Conservation (phyloP, 805 yeast species). For the Kodamaea laetipori region DNA sequence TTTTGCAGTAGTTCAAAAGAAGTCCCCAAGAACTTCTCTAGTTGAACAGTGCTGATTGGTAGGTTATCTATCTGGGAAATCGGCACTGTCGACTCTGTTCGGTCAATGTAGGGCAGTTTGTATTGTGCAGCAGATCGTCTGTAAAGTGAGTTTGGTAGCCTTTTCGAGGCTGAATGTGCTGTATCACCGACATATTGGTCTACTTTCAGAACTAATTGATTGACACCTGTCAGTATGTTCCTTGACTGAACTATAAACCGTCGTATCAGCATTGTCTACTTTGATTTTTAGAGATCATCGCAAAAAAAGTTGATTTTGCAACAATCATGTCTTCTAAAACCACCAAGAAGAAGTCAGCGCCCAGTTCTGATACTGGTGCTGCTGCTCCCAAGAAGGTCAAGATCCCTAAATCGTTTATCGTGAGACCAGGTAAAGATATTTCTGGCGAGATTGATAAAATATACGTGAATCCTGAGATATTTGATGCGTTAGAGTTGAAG, state of each 20-base stretch:
- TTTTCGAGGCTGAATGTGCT: not conserved
- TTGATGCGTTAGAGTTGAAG: conserved; percentile 48
- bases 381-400: conserved; percentile 36
- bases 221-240: not conserved
- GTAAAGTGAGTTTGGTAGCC: conserved; percentile 1
- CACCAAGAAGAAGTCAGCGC: conserved; percentile 28
- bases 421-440: conserved; percentile 30
- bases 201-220: conserved; percentile 10
- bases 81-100: conserved; percentile 10
- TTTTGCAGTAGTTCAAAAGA: conserved; percentile 20
- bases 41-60: conserved; percentile 17
- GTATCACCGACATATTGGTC: conserved; percentile 8
- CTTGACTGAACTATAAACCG: not conserved
- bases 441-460: conserved; percentile 30
- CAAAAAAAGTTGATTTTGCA: not conserved
- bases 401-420: conserved; percentile 43
- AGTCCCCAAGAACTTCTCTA: conserved; percentile 29
- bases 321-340: conserved; percentile 26
- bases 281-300: conserved; percentile 4
- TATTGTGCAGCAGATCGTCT: conserved; percentile 1
- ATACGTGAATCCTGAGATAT: conserved; percentile 44
- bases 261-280: not conserved
- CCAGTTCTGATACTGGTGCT: conserved; percentile 18
- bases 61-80: conserved; percentile 5
- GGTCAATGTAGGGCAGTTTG: conserved; percentile 6